These are phyloP conservation scores for Aspergillus cavernicola DNA, from an alignment of 495 filamentous ascomycete species.

Conservation along the genomic window DNA sequence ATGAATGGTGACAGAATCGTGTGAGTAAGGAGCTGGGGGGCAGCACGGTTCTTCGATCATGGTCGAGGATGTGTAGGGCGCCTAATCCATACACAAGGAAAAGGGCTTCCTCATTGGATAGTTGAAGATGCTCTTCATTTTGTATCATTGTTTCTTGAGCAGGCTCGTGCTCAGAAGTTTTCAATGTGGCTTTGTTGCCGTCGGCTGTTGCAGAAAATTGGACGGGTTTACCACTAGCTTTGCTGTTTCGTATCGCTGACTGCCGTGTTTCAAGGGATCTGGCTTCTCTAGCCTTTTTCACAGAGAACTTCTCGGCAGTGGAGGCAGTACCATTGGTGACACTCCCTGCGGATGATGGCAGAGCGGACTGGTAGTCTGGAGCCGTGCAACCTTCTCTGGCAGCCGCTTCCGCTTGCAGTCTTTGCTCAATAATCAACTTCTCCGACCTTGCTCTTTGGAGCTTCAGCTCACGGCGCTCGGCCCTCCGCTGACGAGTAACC, in stretches of 20 bases:
- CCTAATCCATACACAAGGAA: constrained; percentile 85
- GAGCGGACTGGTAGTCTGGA: constrained; percentile 7
- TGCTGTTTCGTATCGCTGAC: constrained; percentile 18
- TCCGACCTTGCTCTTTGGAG: constrained; percentile 84
- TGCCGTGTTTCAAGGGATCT: constrained; percentile 26
- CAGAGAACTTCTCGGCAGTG: constrained; percentile 35
- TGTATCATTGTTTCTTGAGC: constrained; percentile 37
- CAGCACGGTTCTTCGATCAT: constrained; percentile 39
- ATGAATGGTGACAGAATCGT: constrained; percentile 64
- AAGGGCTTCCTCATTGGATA: constrained; percentile 87
- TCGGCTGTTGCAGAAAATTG: constrained; percentile 61
- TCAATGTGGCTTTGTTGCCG: constrained; percentile 49
- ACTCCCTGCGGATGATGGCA: constrained; percentile 16
- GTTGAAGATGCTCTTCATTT: constrained; percentile 87
- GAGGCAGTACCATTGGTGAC: constrained; percentile 18
- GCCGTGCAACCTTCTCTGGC: constrained; percentile 25
- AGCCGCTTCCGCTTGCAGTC: constrained; percentile 58
- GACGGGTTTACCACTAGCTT: constrained; percentile 53
- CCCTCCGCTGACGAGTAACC: constrained; percentile 67
- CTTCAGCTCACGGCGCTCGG: constrained; percentile 80
- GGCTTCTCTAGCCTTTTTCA: constrained; percentile 41
- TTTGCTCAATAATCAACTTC: constrained; percentile 71
- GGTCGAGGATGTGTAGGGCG: constrained; percentile 62
- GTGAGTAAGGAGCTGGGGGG: constrained; percentile 49
- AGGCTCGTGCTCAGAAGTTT: constrained; percentile 32